Evolutionary conservation across 306 rosid genomes (phyloP).

Genomic region (Prunus persica): Prunus_persica_NCBIv2 NC_034010.1:6028501-6029000

Average conservation of each 20-base stretch:
- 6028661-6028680: constrained; percentile 60
- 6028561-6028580: too few relatives aligned
- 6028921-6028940: not conserved
- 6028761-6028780: constrained; percentile 79
- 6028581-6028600: not conserved
- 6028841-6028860: not conserved
- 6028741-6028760: constrained; percentile 94
- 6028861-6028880: not conserved
- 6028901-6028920: not conserved
- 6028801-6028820: not conserved
- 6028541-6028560: not conserved
- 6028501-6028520: too few relatives aligned
- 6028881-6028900: not conserved
- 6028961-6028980: not conserved
- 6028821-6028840: not conserved
- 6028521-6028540: not conserved
- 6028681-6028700: constrained; percentile 65
- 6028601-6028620: not conserved
- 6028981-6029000: too few relatives aligned
- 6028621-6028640: not conserved
- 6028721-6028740: constrained; percentile 76
- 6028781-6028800: constrained; percentile 53
- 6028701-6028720: constrained; percentile 52
- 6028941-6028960: not conserved
- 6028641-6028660: constrained; percentile 7